Percentiles rank a stretch among this genome's conserved stretches.
phyloP scores from a whole-genome alignment of 176 grass and related monocot genomes.

The Carex kokanica region DNA sequence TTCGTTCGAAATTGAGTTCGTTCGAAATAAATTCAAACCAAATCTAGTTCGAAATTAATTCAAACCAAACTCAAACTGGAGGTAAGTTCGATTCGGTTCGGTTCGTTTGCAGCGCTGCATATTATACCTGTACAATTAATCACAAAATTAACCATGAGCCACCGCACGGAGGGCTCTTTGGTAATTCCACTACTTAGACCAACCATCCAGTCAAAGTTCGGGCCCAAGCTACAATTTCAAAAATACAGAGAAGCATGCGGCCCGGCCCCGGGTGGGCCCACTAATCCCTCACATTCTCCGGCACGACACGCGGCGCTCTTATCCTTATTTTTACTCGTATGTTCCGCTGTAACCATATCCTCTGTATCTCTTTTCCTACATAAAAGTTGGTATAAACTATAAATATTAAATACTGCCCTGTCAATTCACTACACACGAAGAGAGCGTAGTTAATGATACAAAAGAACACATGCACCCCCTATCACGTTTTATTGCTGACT shows the following conservation, averaged over 20 bases:
- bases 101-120: too few species aligned
- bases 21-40: too few species aligned
- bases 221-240: neutral
- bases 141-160: too few species aligned
- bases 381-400: too few species aligned
- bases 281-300: neutral
- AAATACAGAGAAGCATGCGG: slow-evolving; percentile 2
- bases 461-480: neutral
- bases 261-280: neutral
- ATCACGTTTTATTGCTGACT: neutral
- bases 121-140: too few species aligned
- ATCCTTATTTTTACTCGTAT: neutral
- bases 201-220: neutral
- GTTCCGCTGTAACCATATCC: neutral
- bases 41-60: too few species aligned
- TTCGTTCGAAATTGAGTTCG: too few species aligned
- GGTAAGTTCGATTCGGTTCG: too few species aligned
- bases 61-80: too few species aligned
- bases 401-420: too few species aligned
- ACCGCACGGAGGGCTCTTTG: too few species aligned
- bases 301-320: slow-evolving; percentile 6
- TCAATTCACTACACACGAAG: neutral
- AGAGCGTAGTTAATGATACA: neutral
- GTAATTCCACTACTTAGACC: neutral
- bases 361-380: neutral